Base-by-base conservation (phyloP, 2,329 filamentous ascomycete genomes). In the Coniochaeta pulveracea region DNA sequence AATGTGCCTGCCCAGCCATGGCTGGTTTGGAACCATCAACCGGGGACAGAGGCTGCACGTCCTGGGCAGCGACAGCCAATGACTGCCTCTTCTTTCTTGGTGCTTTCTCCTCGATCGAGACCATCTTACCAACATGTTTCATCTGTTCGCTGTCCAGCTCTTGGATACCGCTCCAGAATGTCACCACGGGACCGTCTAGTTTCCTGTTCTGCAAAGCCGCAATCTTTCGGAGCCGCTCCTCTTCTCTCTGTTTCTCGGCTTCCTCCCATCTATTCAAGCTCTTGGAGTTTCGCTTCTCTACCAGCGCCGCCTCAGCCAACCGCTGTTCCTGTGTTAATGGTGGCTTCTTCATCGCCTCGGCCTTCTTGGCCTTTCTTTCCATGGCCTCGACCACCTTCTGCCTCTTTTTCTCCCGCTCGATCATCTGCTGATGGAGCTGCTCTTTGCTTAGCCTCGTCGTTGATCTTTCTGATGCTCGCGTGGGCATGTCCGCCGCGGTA, bases 231-330 rank as follows among this genome's bases (percentile, higher is more conserved):
- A 76, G 72, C 40, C 89, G 72, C 49, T 93, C 83, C 47, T 89
- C 85, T 43, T 88, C 82, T 37, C 89, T 76, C 52, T 81, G 77
- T 57, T 85, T 86, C 59, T 98, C 91, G 6, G 85, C 84, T 54
- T 85, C 81, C 55, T 96, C 88, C 88, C 89, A 96, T 36, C 85
- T 72, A 50, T 89, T 95, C 49, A 94, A 61, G 55, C 81, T 96
- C 66, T 85, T 93, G 45, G 80, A 73, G 55, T 98, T 95, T 47
- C 79, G 69, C 55, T 81, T 80, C 57, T 96, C 91, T 6, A 93
- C 79, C 34, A 78, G 62, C 12, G 80, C 84, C 2, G 88, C 88
- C 56, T 93, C 85, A 18, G 75, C 78, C 18, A 95, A 66, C 23
- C 86, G 73, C 52, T 96, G 80, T 27, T 75, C 85, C 56, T 95